These are phyloP conservation scores for Pythium scleroteichum DNA, from an alignment of 352 stramenopile genomes.

Conservation along the genomic window DNA sequence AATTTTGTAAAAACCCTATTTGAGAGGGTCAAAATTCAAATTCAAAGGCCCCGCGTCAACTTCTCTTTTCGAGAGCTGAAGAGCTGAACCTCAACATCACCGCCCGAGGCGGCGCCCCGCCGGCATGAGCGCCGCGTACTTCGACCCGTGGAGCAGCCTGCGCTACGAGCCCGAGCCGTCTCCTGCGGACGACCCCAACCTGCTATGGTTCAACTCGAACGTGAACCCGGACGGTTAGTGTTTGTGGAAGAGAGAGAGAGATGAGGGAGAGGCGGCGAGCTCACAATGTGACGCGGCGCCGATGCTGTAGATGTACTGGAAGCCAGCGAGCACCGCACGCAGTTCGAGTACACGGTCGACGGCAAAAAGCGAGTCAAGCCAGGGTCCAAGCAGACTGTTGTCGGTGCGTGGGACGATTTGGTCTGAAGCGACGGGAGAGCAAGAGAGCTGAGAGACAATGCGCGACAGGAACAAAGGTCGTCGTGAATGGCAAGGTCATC, in stretches of 20 bases:
- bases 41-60: constrained; percentile 28
- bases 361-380: constrained; percentile 73
- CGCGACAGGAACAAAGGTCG: constrained; percentile 48
- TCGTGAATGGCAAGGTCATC: constrained; percentile 67
- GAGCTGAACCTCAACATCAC: constrained; percentile 29
- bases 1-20: constrained; percentile 21
- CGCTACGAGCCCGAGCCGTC: constrained; percentile 25
- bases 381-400: constrained; percentile 48
- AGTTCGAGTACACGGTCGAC: constrained; percentile 80
- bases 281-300: neutral
- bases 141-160: constrained; percentile 31
- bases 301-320: constrained; percentile 66
- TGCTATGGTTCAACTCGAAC: constrained; percentile 68
- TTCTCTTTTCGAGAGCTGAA: neutral
- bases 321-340: constrained; percentile 58
- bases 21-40: constrained; percentile 35
- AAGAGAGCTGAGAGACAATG: neutral
- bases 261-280: neutral
- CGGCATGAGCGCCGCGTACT: constrained; percentile 19
- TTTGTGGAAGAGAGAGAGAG: neutral
- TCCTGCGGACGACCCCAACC: constrained; percentile 23
- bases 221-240: constrained; percentile 56
- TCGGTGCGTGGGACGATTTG: constrained; percentile 43
- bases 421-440: neutral
- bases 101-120: neutral